A percentile compares a stretch with the other conserved stretches of the same genome.
Evolutionary conservation across 768 basidiomycete genomes (phyloP).

Genomic region (Gloeopeniophorella convolvens): DNA sequence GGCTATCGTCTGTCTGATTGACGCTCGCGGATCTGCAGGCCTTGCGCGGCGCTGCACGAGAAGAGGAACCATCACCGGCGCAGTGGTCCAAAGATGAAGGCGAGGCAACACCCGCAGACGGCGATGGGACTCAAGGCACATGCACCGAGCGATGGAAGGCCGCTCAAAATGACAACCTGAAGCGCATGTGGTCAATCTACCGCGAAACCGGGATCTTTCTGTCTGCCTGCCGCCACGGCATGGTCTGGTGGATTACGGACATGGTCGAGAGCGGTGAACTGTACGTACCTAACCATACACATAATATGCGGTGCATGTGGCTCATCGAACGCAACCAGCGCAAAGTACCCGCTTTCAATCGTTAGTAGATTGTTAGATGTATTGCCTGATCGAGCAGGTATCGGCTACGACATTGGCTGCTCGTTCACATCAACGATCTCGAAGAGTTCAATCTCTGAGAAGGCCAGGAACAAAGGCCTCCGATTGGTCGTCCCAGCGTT

Average conservation of each 20-base stretch:
- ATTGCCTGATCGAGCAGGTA: neutral
- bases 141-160: conserved; percentile 1
- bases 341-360: conserved; percentile 2
- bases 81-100: neutral
- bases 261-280: no score
- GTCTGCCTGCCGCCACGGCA: no score
- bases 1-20: no score
- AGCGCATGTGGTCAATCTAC: neutral
- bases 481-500: neutral
- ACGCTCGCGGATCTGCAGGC: no score
- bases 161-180: neutral
- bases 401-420: neutral
- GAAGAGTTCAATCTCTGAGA: neutral
- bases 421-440: neutral
- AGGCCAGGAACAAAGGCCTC: neutral
- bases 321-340: no score
- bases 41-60: no score
- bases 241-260: neutral
- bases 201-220: neutral
- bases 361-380: neutral
- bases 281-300: no score
- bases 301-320: no score
- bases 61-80: no score
- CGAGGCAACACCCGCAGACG: neutral
- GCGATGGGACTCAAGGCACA: neutral